Conservation (phyloP, 2,329 filamentous ascomycete genomes). For the Neonectria coccinea region DNA sequence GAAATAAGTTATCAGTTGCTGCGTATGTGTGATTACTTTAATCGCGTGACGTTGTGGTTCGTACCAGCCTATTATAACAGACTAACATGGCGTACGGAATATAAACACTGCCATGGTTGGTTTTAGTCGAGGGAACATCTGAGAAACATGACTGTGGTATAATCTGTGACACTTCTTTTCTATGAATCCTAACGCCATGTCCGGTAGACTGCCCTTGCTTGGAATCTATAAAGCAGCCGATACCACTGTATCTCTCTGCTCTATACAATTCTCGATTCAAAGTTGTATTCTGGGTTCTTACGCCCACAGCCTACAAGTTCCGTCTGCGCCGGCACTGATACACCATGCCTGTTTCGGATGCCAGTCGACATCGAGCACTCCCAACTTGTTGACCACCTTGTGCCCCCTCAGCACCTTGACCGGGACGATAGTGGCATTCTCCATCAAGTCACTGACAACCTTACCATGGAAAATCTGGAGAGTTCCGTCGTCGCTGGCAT, state of each 20-base stretch:
- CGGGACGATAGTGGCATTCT: slow-evolving; percentile 95
- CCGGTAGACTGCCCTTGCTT: background rate
- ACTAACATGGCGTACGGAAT: background rate
- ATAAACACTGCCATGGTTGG: too few species aligned
- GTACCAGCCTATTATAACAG: too few species aligned
- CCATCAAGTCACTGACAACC: slow-evolving; percentile 93
- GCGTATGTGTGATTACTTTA: background rate
- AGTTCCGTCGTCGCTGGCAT: slow-evolving; percentile 93
- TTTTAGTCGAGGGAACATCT: too few species aligned
- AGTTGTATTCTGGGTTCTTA: slow-evolving; percentile 15
- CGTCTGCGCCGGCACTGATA: slow-evolving; percentile 93
- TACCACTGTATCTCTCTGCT: background rate
- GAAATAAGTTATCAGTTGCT: background rate
- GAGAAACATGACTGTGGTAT: background rate
- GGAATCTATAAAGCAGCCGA: background rate
- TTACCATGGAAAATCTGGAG: slow-evolving; percentile 97
- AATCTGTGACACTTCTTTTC: background rate
- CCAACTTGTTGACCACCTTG: slow-evolving; percentile 84
- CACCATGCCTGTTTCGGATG: slow-evolving; percentile 95
- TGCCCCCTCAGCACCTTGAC: slow-evolving; percentile 94
- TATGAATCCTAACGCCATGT: slow-evolving; percentile 21
- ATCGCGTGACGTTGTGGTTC: too few species aligned
- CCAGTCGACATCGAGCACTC: slow-evolving; percentile 96
- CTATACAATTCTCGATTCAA: background rate
- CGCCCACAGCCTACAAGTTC: slow-evolving; percentile 89